Conservation (phyloP, 2,329 filamentous ascomycete genomes). For the Ceratocystis papillata region DNA sequence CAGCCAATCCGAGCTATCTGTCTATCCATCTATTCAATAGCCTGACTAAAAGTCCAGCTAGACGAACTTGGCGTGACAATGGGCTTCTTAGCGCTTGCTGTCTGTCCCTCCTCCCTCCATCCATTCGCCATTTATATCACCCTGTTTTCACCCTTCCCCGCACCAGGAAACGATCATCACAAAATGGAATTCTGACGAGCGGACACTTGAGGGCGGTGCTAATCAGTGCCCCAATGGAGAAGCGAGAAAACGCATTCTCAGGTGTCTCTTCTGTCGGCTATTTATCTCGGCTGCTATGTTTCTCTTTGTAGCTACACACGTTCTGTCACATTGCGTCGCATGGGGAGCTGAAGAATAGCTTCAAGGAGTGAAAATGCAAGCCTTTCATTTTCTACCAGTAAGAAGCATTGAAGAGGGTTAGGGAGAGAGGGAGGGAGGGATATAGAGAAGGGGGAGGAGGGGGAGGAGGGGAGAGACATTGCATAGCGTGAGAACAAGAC, state of each 20-base stretch:
- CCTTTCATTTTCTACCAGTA: background rate
- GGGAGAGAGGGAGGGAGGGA: background rate
- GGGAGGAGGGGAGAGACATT: background rate
- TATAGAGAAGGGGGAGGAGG: too few relatives aligned
- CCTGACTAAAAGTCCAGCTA: too few relatives aligned
- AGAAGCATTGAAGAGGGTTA: background rate
- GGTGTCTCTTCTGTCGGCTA: too few relatives aligned
- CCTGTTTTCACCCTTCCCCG: background rate
- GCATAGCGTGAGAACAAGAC: background rate
- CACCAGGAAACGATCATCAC: background rate
- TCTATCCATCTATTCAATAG: too few relatives aligned
- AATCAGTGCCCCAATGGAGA: background rate
- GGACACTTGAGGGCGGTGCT: background rate
- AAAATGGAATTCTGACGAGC: background rate
- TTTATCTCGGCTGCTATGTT: background rate
- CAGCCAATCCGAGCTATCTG: background rate
- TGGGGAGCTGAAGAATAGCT: background rate
- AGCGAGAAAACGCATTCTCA: background rate
- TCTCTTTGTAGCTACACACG: background rate
- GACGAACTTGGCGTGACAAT: background rate
- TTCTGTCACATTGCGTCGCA: background rate
- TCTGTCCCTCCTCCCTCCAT: background rate
- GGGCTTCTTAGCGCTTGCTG: background rate
- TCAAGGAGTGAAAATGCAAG: background rate
- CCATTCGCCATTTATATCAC: background rate